These are phyloP conservation scores for Neurospora discreta DNA, from an alignment of 495 filamentous ascomycete genomes.

Conservation along the genomic window DNA sequence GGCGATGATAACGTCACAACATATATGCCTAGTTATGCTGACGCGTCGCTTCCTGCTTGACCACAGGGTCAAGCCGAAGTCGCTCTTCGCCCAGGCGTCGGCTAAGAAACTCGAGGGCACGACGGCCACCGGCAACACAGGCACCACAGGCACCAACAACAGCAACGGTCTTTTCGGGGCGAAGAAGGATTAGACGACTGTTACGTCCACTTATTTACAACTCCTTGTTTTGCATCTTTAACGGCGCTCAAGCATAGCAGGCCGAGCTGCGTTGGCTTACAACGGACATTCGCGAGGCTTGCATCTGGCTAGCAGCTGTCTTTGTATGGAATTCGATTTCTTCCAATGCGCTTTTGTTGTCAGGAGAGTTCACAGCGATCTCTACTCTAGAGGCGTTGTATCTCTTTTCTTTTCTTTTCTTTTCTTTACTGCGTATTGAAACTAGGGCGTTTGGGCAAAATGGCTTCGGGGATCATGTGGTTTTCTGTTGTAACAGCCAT, in stretches of 20 bases:
- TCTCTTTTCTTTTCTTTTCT: not conserved
- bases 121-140: slow-evolving; percentile 15
- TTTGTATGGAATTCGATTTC: not conserved
- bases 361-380: not conserved
- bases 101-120: slow-evolving; percentile 40
- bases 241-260: not conserved
- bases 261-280: not conserved
- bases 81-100: slow-evolving; percentile 50
- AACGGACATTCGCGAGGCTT: not conserved
- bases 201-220: not conserved
- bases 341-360: not conserved
- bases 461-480: not conserved
- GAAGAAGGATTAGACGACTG: not conserved
- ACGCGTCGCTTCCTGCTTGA: not conserved
- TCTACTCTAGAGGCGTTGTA: not conserved
- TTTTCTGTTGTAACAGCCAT: not conserved
- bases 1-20: not conserved
- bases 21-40: not conserved
- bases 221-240: not conserved
- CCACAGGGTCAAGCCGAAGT: slow-evolving; percentile 48
- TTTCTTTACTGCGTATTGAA: not conserved
- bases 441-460: not conserved
- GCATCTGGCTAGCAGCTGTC: not conserved
- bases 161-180: not conserved
- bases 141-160: not conserved